Percentiles rank a stretch among this genome's conserved stretches.
Conservation (phyloP, 805 yeast species). For the Candida glaebosa region DNA sequence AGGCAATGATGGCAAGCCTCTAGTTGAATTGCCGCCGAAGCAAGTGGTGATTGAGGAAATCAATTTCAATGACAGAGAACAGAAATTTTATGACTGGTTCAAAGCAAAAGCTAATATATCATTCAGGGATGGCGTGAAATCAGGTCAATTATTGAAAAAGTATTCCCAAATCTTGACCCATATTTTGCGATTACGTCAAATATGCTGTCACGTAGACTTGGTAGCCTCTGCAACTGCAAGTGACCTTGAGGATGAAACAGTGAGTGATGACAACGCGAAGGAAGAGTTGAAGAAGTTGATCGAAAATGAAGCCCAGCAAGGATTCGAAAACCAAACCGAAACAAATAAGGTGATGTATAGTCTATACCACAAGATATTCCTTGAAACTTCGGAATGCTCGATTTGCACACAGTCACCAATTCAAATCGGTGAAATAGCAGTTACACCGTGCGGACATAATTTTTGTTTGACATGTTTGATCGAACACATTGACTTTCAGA, state of each 20-base stretch:
- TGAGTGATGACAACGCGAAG: conserved; percentile 9
- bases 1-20: conserved; percentile 63
- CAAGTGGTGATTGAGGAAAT: conserved; percentile 67
- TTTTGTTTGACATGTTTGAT: conserved; percentile 72
- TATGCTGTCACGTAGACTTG: conserved; percentile 79
- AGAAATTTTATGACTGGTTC: conserved; percentile 62
- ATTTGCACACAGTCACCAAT: conserved; percentile 77
- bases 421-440: conserved; percentile 45
- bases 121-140: conserved; percentile 53
- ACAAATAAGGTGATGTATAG: conserved; percentile 23
- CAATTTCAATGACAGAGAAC: conserved; percentile 63
- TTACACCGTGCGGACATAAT: conserved; percentile 78
- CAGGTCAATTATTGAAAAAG: conserved; percentile 66
- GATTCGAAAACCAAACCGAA: conserved; percentile 19
- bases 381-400: conserved; percentile 67
- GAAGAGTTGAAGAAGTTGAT: conserved; percentile 10
- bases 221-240: conserved; percentile 51
- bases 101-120: conserved; percentile 63
- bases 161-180: conserved; percentile 81
- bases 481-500: conserved; percentile 72
- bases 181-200: conserved; percentile 78
- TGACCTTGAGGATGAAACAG: conserved; percentile 38
- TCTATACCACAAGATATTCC: conserved; percentile 25
- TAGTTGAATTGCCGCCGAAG: conserved; percentile 76
- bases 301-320: conserved; percentile 8